Base-by-base conservation (phyloP, 352 stramenopile genomes). In the Pythium dissimile region DNA sequence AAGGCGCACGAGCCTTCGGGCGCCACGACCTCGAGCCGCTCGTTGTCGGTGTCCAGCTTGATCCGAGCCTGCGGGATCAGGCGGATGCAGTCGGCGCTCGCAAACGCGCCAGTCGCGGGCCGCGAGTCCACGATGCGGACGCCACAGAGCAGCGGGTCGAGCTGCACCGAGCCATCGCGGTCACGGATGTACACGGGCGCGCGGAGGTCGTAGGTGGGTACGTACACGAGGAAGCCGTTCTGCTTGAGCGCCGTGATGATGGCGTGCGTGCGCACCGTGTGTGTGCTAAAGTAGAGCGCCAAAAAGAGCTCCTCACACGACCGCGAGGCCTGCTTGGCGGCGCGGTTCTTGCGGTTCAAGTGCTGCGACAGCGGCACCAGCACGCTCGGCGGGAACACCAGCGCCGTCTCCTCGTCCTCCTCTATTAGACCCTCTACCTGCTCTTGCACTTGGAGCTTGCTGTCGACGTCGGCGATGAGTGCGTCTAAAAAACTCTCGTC, bases 141-240 rank as follows among this genome's bases (percentile, higher is more conserved):
- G n/a, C 74, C 77, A 34, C 85, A 79, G 48, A 92, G 61, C 46
- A 87, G 47, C 11, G 84, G 80, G 16, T 94, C 75, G 53, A 94
- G 80, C 57, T 98, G 89, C 23, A 97, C 76, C 35, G 82, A 67
- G 26, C 89, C 86, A 39, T 86, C 81, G 49, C 76, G 87, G 64
- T 98, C 92, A 23, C 77, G 77, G 20, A 98, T 72, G 70, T 96
- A 98, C 31, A 98, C 88, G 12, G 91, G 90, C 2, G 82, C 89
- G 44, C 89, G 88, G 21, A 97, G 59, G 56, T 97, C 92, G 62
- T 97, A 98, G 41, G 86, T 84, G 9, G 93, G 93, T 13, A 98
- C 69, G 67, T 97, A 98, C 21, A 95, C 90, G 21, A 96, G 84
- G 60, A 98, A 90, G 10, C 93, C 93, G 64, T 98, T 98, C 52